Conservation (phyloP, 768 basidiomycete genomes). For the Trichaptum fuscoviolaceum region DNA sequence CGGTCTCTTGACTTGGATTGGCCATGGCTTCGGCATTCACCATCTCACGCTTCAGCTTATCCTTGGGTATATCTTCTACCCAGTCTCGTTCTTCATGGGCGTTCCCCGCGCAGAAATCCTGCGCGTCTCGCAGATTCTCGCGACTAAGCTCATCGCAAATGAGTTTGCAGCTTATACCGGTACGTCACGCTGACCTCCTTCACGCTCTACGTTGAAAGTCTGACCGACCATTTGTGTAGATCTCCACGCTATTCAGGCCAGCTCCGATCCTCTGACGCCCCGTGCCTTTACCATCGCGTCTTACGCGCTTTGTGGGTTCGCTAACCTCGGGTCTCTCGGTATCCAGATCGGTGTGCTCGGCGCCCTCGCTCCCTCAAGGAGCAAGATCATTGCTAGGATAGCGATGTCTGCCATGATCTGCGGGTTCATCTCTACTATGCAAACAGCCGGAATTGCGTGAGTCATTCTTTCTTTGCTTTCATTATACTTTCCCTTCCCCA, state of each 20-base stretch:
- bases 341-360: conserved; percentile 78
- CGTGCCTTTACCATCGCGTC: conserved; percentile 80
- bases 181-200: conserved; percentile 14
- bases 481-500: too few relatives aligned
- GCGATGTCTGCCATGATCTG: conserved; percentile 67
- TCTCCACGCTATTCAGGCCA: conserved; percentile 43
- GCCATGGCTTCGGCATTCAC: conserved; percentile 78
- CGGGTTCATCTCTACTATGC: conserved; percentile 50
- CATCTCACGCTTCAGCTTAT: conserved; percentile 79
- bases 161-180: conserved; percentile 75
- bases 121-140: conserved; percentile 72
- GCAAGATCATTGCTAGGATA: conserved; percentile 63
- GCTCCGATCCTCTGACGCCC: conserved; percentile 50
- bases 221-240: conserved; percentile 28
- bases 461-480: neutral
- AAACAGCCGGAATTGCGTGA: neutral
- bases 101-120: conserved; percentile 81
- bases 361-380: conserved; percentile 63
- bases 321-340: conserved; percentile 80
- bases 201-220: neutral
- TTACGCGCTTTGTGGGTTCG: conserved; percentile 89
- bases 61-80: conserved; percentile 85
- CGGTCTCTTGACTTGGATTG: conserved; percentile 85
- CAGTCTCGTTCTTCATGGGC: conserved; percentile 74
- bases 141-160: conserved; percentile 82